A percentile compares a stretch with the other conserved stretches of the same genome.
phyloP scores from a whole-genome alignment of 768 basidiomycete genomes.

The Mrakia blollopis region DNA sequence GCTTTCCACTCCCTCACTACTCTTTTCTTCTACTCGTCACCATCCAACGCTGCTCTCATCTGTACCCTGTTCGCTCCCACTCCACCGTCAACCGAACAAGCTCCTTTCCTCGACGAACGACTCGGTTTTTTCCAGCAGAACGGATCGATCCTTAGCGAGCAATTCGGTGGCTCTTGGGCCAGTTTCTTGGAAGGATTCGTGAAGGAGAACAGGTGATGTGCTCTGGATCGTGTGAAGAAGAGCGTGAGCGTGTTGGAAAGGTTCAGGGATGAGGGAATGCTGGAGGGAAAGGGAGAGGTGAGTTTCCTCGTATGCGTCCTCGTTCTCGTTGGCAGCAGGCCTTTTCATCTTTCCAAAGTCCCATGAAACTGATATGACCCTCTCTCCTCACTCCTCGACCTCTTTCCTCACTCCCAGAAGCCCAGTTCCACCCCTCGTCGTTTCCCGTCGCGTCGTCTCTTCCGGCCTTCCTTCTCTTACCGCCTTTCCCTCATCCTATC shows the following conservation, averaged over 20 bases:
- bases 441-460: no score
- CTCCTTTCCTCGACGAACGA: slow-evolving; percentile 67
- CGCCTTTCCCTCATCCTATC: no score
- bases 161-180: slow-evolving; percentile 64
- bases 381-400: no score
- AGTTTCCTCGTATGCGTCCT: no score
- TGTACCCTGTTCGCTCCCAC: slow-evolving; percentile 61
- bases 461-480: no score
- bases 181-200: slow-evolving; percentile 63
- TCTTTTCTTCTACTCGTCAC: slow-evolving; percentile 71
- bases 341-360: no score
- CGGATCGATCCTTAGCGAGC: slow-evolving; percentile 55
- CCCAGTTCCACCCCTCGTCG: no score
- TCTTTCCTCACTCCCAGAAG: no score
- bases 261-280: slow-evolving; percentile 60
- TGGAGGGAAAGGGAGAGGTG: slow-evolving; percentile 56
- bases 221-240: slow-evolving; percentile 67
- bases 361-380: no score
- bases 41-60: slow-evolving; percentile 60
- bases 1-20: slow-evolving; percentile 71
- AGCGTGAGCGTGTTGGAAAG: slow-evolving; percentile 66
- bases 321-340: no score
- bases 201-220: slow-evolving; percentile 53
- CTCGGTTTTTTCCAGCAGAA: slow-evolving; percentile 73
- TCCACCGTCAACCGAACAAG: slow-evolving; percentile 52